Evolutionary conservation across 2,329 filamentous ascomycete species (phyloP), one percentile per base, ranked within the genome.

Genomic region (Scleromitrula shiraiana): DNA sequence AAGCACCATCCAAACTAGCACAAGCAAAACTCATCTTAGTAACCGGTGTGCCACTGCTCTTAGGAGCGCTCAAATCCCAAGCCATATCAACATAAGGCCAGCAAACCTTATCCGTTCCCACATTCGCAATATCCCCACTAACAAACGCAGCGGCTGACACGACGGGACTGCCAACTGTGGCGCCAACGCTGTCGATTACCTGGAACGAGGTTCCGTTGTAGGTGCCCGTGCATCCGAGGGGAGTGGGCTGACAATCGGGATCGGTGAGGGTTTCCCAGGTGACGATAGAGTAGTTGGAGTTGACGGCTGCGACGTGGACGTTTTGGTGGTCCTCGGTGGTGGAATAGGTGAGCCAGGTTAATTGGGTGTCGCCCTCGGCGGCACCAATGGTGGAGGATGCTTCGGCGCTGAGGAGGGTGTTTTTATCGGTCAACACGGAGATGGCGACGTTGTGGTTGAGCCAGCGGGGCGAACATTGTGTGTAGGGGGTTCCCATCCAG

Each of bases 141-240:
- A 82, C 75, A 56, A 70, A 78, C n/a, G 73, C 71, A 58, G 79
- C 69, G 10, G 62, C 69, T n/a, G 69, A 71, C 46, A 67, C 68
- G 50, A 80, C 57, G 1, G 74, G 63, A 68, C 64, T 17, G 77
- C 78, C 29, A 79, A 65, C 59, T 71, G 14, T 76, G 44, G 68
- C 64, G 2, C 78, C 78, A 10, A 67, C 62, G 45, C 63, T 68
- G 56, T 71, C 68, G 22, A 82, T 73, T 44, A 76, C 66, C 65
- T 82, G 78, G 68, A 77, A 82, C 62, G 71, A 74, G 7, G 78
- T 74, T 8, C 78, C 78, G 2, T 74, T 69, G 60, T 77, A 82
- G 5, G 67, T 64, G n/a, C 78, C 78, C 35, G 67, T 65, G 66
- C 78, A 82, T 20, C 77, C 75, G 70, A 82, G 77, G 26, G 77